Evolutionary conservation across 352 stramenopile genomes (phyloP).

Genomic region (Pythium guiyangense): DNA sequence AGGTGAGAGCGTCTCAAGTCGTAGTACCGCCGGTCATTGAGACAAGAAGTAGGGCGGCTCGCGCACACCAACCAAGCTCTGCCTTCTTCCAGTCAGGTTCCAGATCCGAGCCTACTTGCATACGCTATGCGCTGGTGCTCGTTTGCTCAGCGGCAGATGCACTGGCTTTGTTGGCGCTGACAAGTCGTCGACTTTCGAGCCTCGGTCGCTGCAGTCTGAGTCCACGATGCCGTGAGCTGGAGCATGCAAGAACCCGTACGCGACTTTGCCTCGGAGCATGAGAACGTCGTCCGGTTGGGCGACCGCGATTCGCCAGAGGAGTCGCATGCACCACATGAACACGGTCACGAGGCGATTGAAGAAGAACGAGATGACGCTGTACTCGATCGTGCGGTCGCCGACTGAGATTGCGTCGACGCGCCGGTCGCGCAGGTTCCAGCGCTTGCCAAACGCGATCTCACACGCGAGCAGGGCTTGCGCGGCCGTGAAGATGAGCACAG

Average conservation of each 20-base stretch:
- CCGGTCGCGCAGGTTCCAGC: constrained; percentile 11
- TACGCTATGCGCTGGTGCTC: too few relatives aligned
- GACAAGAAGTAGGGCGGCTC: too few relatives aligned
- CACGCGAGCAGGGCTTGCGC: constrained; percentile 4
- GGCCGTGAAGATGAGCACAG: constrained; percentile 7
- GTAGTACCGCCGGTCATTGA: too few relatives aligned
- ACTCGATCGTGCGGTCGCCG: background rate
- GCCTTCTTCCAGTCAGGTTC: too few relatives aligned
- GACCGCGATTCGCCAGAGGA: constrained; percentile 2
- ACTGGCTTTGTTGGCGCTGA: too few relatives aligned
- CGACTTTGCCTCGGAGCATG: constrained; percentile 9
- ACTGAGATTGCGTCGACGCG: constrained; percentile 4
- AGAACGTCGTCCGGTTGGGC: background rate
- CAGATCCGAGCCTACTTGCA: too few relatives aligned
- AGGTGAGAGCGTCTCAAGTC: too few relatives aligned
- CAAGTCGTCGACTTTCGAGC: too few relatives aligned
- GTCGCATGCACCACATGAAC: constrained; percentile 3
- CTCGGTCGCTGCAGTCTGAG: too few relatives aligned
- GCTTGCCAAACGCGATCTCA: constrained; percentile 10
- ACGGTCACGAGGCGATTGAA: constrained; percentile 9
- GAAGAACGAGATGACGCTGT: constrained; percentile 7
- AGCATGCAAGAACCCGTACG: background rate
- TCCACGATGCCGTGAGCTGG: background rate
- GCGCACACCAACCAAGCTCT: too few relatives aligned
- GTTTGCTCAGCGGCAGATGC: too few relatives aligned